Evolutionary conservation across 2,329 filamentous ascomycete species (phyloP).

Genomic region (Anisogramma anomala): DNA sequence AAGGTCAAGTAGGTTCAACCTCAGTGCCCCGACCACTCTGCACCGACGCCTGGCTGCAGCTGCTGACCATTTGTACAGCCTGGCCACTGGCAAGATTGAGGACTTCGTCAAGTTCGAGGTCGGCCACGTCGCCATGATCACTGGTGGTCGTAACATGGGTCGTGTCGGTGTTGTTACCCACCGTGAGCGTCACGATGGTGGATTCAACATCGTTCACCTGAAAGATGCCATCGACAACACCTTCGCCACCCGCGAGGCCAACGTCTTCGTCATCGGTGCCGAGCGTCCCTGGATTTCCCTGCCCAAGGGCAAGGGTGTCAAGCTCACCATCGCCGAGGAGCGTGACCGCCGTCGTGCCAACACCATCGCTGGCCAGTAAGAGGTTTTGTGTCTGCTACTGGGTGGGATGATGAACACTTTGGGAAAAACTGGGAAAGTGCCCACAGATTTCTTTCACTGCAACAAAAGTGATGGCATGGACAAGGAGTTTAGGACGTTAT

Average conservation of each 20-base stretch:
- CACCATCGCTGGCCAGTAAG: slow-evolving; percentile 40
- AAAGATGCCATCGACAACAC: slow-evolving; percentile 99
- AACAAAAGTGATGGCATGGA: slow-evolving; percentile 14
- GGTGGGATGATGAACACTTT: slow-evolving; percentile 9
- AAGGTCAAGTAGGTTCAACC: slow-evolving; percentile 61
- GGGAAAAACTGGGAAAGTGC: slow-evolving; percentile 10
- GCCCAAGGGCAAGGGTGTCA: slow-evolving; percentile 99
- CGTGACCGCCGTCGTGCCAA: slow-evolving; percentile 85
- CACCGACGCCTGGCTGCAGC: background rate
- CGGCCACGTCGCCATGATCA: slow-evolving; percentile 95
- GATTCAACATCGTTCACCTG: slow-evolving; percentile 99
- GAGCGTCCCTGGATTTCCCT: slow-evolving; percentile 99
- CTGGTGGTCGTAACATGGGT: slow-evolving; percentile 99
- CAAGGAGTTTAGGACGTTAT: slow-evolving; percentile 15
- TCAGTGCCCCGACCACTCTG: background rate
- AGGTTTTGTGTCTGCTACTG: slow-evolving; percentile 13
- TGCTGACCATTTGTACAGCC: slow-evolving; percentile 20
- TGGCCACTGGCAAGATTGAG: slow-evolving; percentile 91
- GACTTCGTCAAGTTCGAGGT: slow-evolving; percentile 99
- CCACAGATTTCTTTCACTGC: slow-evolving; percentile 11
- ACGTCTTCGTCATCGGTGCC: slow-evolving; percentile 97
- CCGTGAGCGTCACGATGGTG: slow-evolving; percentile 99
- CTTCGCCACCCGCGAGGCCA: slow-evolving; percentile 97
- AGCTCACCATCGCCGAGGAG: slow-evolving; percentile 98
- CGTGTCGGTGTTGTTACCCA: slow-evolving; percentile 99